These are phyloP conservation scores for Clonostachys rhizophaga DNA, from an alignment of 2,329 filamentous ascomycete genomes.

Conservation along the genomic window DNA sequence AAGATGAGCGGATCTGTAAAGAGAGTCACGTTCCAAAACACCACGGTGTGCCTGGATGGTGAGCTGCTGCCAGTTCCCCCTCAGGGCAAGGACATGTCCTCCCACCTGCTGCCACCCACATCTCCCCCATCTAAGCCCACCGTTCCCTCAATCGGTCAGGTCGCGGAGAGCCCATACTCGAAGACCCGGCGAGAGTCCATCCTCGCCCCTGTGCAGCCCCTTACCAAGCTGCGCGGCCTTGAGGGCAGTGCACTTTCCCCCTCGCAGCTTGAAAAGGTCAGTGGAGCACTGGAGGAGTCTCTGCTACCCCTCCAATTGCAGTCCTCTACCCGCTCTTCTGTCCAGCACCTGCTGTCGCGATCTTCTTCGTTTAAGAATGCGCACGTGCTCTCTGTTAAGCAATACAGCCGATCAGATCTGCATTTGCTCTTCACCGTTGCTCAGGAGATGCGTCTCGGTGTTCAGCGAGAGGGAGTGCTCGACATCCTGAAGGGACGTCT, in stretches of 20 bases:
- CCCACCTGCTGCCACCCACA: conserved; percentile 50
- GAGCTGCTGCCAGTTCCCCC: conserved; percentile 47
- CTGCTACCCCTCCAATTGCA: conserved; percentile 40
- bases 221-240: conserved; percentile 20
- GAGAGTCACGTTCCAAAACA: conserved; percentile 70
- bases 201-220: conserved; percentile 15
- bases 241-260: conserved; percentile 12
- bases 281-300: conserved; percentile 35
- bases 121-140: conserved; percentile 56
- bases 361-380: conserved; percentile 82
- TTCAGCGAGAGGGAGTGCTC: conserved; percentile 86
- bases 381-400: conserved; percentile 86
- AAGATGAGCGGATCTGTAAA: conserved; percentile 66
- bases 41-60: conserved; percentile 72
- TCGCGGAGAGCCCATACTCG: conserved; percentile 24
- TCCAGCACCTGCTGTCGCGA: conserved; percentile 69
- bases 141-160: conserved; percentile 25
- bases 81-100: conserved; percentile 72
- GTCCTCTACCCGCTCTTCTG: conserved; percentile 49
- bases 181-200: conserved; percentile 22
- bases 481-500: conserved; percentile 82
- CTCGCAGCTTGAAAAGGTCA: conserved; percentile 5
- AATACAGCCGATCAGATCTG: conserved; percentile 82
- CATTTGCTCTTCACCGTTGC: conserved; percentile 95
- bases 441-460: conserved; percentile 94